Evolutionary conservation across 1,284 basidiomycete species (phyloP).

Genomic region (Papiliotrema terrestris): DNA sequence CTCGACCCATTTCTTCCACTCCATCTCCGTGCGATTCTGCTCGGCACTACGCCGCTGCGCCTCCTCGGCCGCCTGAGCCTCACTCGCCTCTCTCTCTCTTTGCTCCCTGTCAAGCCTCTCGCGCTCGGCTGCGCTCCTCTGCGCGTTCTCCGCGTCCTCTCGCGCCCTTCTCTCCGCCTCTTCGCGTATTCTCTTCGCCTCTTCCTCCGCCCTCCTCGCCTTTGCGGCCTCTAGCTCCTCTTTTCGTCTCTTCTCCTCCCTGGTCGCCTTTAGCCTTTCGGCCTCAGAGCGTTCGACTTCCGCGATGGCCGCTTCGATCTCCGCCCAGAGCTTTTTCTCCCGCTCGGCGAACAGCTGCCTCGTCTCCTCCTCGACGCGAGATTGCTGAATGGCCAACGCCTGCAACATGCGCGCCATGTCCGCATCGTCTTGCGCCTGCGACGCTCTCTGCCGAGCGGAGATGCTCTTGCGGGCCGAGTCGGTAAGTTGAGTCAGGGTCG

Average conservation of each 20-base stretch:
- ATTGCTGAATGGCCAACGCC: slow-evolving; percentile 29
- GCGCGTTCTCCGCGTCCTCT: slow-evolving; percentile 23
- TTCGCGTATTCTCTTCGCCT: slow-evolving; percentile 14
- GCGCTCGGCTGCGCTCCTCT: slow-evolving; percentile 20
- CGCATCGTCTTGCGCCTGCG: slow-evolving; percentile 25
- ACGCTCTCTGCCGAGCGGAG: slow-evolving; percentile 6
- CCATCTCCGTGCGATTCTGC: slow-evolving; percentile 52
- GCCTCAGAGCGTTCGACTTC: slow-evolving; percentile 22
- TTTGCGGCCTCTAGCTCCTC: slow-evolving; percentile 20
- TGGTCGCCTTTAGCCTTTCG: slow-evolving; percentile 8
- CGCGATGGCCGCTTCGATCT: slow-evolving; percentile 38
- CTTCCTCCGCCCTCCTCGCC: slow-evolving; percentile 15
- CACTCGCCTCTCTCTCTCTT: slow-evolving; percentile 19
- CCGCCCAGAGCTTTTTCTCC: slow-evolving; percentile 38
- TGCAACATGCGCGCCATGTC: slow-evolving; percentile 34
- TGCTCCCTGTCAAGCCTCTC: slow-evolving; percentile 24
- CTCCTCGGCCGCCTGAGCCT: slow-evolving; percentile 13
- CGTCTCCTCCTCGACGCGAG: slow-evolving; percentile 31
- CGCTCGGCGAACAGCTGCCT: slow-evolving; percentile 29
- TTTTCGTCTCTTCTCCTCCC: slow-evolving; percentile 11
- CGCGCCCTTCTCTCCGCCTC: slow-evolving; percentile 21
- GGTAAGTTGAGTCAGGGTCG: slow-evolving; percentile 16
- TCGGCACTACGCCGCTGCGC: neutral
- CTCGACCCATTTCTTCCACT: slow-evolving; percentile 65
- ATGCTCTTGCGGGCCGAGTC: slow-evolving; percentile 22